phyloP scores from a whole-genome alignment of 768 basidiomycete species.

The Strobilomyces dryophilus region DNA sequence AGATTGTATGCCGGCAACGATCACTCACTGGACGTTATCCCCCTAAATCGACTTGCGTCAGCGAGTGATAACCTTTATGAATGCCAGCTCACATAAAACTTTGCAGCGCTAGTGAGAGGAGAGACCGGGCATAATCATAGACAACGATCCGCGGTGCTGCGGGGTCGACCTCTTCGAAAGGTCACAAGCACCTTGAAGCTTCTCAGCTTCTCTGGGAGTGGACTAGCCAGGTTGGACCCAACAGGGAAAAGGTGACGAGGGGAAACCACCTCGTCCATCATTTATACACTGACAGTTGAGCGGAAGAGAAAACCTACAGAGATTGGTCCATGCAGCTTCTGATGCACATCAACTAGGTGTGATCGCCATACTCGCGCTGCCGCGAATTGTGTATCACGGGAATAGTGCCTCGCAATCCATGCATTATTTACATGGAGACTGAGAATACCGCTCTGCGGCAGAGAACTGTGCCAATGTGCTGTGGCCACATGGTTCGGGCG shows the following conservation, averaged over 20 bases:
- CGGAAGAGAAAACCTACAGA: too few species aligned
- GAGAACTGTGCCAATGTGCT: too few species aligned
- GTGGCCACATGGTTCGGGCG: too few species aligned
- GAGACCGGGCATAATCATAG: neutral
- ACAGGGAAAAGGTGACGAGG: neutral
- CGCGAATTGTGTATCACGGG: neutral
- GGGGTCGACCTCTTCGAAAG: neutral
- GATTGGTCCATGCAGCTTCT: too few species aligned
- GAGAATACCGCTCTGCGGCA: too few species aligned
- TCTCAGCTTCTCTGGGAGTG: neutral
- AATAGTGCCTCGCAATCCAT: neutral
- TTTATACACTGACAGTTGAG: too few species aligned
- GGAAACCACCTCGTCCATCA: too few species aligned
- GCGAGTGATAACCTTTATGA: too few species aligned
- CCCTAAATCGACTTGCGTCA: neutral
- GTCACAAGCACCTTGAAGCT: neutral
- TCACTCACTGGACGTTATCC: slow-evolving; percentile 29
- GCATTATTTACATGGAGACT: neutral
- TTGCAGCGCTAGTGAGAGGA: neutral
- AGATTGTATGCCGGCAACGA: too few species aligned
- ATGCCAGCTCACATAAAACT: neutral
- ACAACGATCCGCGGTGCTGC: neutral
- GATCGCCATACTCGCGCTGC: neutral
- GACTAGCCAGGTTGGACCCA: neutral
- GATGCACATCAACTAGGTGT: neutral